Base-by-base conservation (phyloP, 2,329 filamentous ascomycete genomes). In the Neonectria coccinea region DNA sequence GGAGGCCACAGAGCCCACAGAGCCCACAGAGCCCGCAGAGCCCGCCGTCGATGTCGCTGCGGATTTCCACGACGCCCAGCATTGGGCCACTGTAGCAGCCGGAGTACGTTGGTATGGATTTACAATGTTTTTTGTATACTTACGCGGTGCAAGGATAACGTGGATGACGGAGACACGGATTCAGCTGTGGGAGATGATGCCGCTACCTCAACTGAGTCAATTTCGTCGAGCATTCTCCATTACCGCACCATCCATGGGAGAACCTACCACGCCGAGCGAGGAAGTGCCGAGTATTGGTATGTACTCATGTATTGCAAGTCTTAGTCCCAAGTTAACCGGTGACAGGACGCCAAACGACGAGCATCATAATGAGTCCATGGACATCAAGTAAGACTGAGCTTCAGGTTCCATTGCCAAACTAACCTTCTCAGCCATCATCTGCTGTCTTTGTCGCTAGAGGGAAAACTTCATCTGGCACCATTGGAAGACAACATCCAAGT, bases 401-500 rank as follows among this genome's bases (percentile, higher is more conserved):
- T 39, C 5, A 0, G 8, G 5, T 39, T 39, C 1, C 5, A 3
- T 4, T 33, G 2, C 9, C 10, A 1, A 6, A 0, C 55, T 70
- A 6, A 68, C 0, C 0, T 1, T 0, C 0, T 0, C 3, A 70
- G 69, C 1, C 69, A 70, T 3, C 69, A 71, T 41, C 48, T 71
- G 1, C 25, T 71, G 5, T 70, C 59, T 0, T 20, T 71, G 0
- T 71, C 65, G 1, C 20, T 71, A 0, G 51, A 56, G 2, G 67
- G 57, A 0, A 68, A 67, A 0, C 48, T 71, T 0, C 61, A 70
- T 3, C 25, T 71, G 0, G 67, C 69, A 5, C 69, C 69, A 1
- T 16, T 71, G 1, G 73, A 74, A n/a, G 67, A 73, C 1, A 68
- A 73, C 0, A 65, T 71, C 0, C 71, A 76, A 45, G 76, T 71